These are phyloP conservation scores for Podospora comata DNA, from an alignment of 495 filamentous ascomycete genomes.

Conservation along the genomic window DNA sequence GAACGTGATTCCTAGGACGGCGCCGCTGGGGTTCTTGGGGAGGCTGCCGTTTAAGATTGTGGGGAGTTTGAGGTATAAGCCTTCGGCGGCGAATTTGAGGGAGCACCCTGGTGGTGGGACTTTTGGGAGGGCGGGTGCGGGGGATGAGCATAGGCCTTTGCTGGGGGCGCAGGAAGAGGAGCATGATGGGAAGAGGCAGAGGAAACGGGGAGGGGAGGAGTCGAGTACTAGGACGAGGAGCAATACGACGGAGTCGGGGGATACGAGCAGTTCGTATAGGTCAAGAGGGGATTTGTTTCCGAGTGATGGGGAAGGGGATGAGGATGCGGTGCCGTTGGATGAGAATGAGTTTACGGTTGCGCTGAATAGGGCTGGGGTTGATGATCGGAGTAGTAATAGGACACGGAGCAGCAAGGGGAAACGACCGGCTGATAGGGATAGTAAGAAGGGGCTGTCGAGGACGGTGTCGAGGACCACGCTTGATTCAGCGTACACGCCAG, in stretches of 20 bases:
- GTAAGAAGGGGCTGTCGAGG: constrained; percentile 46
- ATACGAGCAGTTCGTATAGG: constrained; percentile 82
- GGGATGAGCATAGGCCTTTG: constrained; percentile 68
- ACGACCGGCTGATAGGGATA: constrained; percentile 50
- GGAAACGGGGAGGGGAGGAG: constrained; percentile 44
- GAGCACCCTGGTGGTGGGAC: constrained; percentile 66
- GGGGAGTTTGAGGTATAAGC: constrained; percentile 79
- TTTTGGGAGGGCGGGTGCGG: constrained; percentile 45
- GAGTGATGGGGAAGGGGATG: constrained; percentile 82
- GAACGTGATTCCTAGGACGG: constrained; percentile 86
- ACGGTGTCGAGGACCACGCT: constrained; percentile 51
- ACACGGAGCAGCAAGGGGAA: constrained; percentile 60
- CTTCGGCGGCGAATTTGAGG: constrained; percentile 84
- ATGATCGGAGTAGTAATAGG: constrained; percentile 70
- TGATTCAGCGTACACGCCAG: constrained; percentile 47
- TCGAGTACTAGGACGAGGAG: constrained; percentile 55
- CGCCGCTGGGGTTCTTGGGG: constrained; percentile 79
- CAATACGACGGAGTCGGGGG: constrained; percentile 73
- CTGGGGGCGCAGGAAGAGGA: constrained; percentile 51
- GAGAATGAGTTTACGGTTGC: constrained; percentile 82
- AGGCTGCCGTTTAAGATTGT: constrained; percentile 83
- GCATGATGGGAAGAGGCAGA: constrained; percentile 21
- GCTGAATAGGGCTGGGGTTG: constrained; percentile 56
- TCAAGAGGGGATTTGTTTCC: constrained; percentile 93
- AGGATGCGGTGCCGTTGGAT: constrained; percentile 87